Evolutionary conservation across 768 basidiomycete species (phyloP).

Genomic region (Steccherinum ochraceum): DNA sequence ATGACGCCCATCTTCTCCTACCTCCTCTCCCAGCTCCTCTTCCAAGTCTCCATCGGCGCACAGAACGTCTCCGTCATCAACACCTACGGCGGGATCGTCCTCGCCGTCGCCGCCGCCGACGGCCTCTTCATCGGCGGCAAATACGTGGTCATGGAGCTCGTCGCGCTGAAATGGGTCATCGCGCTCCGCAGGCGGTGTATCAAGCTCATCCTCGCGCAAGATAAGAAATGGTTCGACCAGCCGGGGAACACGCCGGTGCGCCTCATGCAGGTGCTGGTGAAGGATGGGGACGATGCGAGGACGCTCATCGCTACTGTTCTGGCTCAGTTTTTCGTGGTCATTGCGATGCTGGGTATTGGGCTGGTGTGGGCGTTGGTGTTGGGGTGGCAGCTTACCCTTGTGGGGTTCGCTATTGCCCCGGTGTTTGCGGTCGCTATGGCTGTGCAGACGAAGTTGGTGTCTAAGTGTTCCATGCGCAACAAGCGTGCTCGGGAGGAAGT

Average conservation of each 20-base stretch:
- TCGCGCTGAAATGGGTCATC: conserved; percentile 71
- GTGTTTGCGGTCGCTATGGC: conserved; percentile 74
- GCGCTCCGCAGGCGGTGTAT: conserved; percentile 53
- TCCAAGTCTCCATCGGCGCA: conserved; percentile 67
- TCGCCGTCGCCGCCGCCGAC: conserved; percentile 70
- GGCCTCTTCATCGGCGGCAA: conserved; percentile 71
- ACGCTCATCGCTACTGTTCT: conserved; percentile 68
- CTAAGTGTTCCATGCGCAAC: conserved; percentile 68
- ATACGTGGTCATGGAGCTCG: conserved; percentile 74
- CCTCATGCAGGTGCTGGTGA: conserved; percentile 72
- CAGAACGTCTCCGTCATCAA: conserved; percentile 57
- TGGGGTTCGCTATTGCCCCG: conserved; percentile 81
- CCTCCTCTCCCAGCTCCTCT: conserved; percentile 77
- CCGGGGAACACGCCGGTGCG: conserved; percentile 49
- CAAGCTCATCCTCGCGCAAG: conserved; percentile 61
- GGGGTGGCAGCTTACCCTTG: conserved; percentile 92
- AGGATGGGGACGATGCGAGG: conserved; percentile 86
- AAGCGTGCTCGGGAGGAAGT: conserved; percentile 85
- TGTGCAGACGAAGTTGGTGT: conserved; percentile 66
- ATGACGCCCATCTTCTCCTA: conserved; percentile 92
- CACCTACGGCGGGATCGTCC: conserved; percentile 63
- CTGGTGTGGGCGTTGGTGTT: conserved; percentile 82
- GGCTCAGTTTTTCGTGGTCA: conserved; percentile 66
- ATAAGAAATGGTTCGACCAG: conserved; percentile 84
- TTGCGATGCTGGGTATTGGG: conserved; percentile 77